These are phyloP conservation scores for Fusarium anguioides DNA, from an alignment of 2,329 filamentous ascomycete genomes.

Conservation along the genomic window DNA sequence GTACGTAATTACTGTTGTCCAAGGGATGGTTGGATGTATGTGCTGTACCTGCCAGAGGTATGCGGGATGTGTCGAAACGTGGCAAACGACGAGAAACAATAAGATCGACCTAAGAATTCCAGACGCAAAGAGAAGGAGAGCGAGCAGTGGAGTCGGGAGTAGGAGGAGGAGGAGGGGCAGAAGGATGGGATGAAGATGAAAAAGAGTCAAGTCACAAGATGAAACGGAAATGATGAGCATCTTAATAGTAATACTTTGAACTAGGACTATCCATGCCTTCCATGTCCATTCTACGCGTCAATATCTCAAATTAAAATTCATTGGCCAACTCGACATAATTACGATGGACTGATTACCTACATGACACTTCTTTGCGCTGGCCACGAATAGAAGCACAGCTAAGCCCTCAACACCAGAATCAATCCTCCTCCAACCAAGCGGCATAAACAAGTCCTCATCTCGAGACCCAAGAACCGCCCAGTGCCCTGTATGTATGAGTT, in stretches of 20 bases:
- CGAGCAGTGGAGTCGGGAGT: slow-evolving; percentile 7
- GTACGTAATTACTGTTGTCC: slow-evolving; percentile 28
- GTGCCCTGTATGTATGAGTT: slow-evolving; percentile 5
- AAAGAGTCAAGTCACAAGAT: slow-evolving; percentile 13
- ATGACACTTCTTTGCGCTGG: slow-evolving; percentile 9
- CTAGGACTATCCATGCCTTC: slow-evolving; percentile 1
- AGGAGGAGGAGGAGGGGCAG: too few relatives aligned
- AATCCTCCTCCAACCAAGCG: slow-evolving; percentile 30
- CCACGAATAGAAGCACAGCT: slow-evolving; percentile 34
- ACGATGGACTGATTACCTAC: background rate
- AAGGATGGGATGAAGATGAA: slow-evolving; percentile 30
- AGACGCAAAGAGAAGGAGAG: slow-evolving; percentile 6
- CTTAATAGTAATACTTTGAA: slow-evolving; percentile 14
- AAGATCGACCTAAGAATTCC: slow-evolving; percentile 34
- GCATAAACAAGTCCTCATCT: slow-evolving; percentile 7
- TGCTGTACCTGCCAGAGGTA: slow-evolving; percentile 42
- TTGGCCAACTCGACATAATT: slow-evolving; percentile 18
- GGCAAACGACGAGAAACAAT: slow-evolving; percentile 31
- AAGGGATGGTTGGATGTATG: slow-evolving; percentile 22
- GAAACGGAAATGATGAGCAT: slow-evolving; percentile 33
- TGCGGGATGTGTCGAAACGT: slow-evolving; percentile 39
- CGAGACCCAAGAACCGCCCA: slow-evolving; percentile 6
- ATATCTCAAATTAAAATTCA: slow-evolving; percentile 5
- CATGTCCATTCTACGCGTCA: slow-evolving; percentile 14
- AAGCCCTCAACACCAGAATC: slow-evolving; percentile 1